Evolutionary conservation across 495 filamentous ascomycete genomes (phyloP), one percentile per base, ranked within the genome.

Genomic region (Lasiosphaeria ovina): DNA sequence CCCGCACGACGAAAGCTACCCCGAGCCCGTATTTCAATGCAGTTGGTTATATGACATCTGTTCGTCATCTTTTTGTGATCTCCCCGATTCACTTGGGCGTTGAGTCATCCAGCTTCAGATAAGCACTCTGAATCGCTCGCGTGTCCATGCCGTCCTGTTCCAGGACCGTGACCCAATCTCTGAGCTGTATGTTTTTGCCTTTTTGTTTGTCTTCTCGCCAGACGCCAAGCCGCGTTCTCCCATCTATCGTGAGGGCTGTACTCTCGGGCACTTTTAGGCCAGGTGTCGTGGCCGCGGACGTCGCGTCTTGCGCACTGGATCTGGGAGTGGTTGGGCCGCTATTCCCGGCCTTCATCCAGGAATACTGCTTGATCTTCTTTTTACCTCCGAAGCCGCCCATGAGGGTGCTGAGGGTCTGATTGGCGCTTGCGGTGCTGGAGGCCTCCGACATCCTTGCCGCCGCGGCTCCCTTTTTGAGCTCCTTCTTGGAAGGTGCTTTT

Each of bases 81-180:
- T 48, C 35, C 33, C 38, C 32, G 52, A 51, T 33, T 16, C 56
- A 63, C 34, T 56, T 59, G 10, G 63, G 66, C 4, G 11, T 32
- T 11, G 63, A 61, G 7, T 57, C 56, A 59, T 86, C 85, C 61
- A 87, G 66, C 57, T 69, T 75, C 45, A 74, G 60, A 63, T 86
- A 86, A 3, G 80, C 79, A 57, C 74, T 72, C 60, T 86, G 81
- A 7, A 88, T 56, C 1, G 81, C 79, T 67, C 71, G 80, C 45
- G 68, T 67, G 52, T 86, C 84, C 63, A 74, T 76, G 4, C 83
- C 82, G 62, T 87, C 85, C 38, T 77, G 72, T 66, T 90, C 88
- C 35, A 91, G 76, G 10, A 81, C 86, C 7, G 74, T 71, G 7
- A 90, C 67, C 82, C 84, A 85, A 72, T 92, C 89, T 31, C 89